These are phyloP conservation scores for Backusella liffmaniae DNA, from an alignment of 192 early-diverging fungal species.

Conservation along the genomic window DNA sequence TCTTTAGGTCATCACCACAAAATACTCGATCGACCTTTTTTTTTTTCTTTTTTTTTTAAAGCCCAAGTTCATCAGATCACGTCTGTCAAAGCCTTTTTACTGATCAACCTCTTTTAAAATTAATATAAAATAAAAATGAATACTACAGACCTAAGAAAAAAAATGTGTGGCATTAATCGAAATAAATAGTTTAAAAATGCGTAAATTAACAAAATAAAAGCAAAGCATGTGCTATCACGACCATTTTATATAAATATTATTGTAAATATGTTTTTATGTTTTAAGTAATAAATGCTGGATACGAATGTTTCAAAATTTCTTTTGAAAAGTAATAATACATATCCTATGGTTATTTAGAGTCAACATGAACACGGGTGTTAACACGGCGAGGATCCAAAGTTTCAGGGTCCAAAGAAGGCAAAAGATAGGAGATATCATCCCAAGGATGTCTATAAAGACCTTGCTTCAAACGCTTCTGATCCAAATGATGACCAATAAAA, in stretches of 20 bases:
- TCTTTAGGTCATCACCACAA: too few relatives aligned
- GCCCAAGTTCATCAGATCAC: too few relatives aligned
- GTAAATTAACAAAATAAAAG: background rate
- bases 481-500: constrained; percentile 97
- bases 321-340: background rate
- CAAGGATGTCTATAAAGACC: constrained; percentile 96
- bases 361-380: constrained; percentile 24
- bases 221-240: background rate
- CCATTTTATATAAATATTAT: background rate
- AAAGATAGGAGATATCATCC: constrained; percentile 93
- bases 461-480: constrained; percentile 98
- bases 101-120: too few relatives aligned
- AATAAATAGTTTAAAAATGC: background rate
- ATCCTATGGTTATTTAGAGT: constrained; percentile 2
- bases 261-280: background rate
- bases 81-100: too few relatives aligned
- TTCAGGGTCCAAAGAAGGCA: constrained; percentile 44
- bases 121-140: too few relatives aligned
- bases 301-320: background rate
- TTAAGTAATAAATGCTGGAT: background rate
- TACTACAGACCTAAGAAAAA: too few relatives aligned
- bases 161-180: background rate
- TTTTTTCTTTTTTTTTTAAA: too few relatives aligned
- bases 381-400: constrained; percentile 39
- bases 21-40: too few relatives aligned